Percentiles rank a stretch among this genome's conserved stretches.
phyloP scores from a whole-genome alignment of 2,329 filamentous ascomycete species.

The Pezicula rhizophila region DNA sequence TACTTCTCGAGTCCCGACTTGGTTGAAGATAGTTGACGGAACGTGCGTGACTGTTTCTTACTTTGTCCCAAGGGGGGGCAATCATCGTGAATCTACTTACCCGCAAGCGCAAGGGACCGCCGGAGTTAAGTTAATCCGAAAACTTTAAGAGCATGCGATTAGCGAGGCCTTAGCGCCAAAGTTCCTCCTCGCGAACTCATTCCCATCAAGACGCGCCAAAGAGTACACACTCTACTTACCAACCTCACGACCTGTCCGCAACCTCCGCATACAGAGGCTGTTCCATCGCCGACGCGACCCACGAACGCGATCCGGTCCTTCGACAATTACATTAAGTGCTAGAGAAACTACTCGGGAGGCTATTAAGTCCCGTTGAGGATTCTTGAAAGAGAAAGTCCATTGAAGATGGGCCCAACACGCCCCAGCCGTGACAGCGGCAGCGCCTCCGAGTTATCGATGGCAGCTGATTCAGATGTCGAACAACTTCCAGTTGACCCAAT shows the following conservation, averaged over 20 bases:
- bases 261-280: slow-evolving; percentile 4
- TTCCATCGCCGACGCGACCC: slow-evolving; percentile 14
- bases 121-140: too few species aligned
- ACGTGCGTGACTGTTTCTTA: too few species aligned
- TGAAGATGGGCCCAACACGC: slow-evolving; percentile 49
- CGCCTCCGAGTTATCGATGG: slow-evolving; percentile 51
- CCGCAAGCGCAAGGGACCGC: too few species aligned
- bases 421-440: slow-evolving; percentile 45
- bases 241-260: slow-evolving; percentile 8
- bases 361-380: slow-evolving; percentile 17
- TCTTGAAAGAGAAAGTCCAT: slow-evolving; percentile 17
- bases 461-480: slow-evolving; percentile 43
- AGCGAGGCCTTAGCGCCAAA: slow-evolving; percentile 1
- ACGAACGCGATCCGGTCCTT: not conserved
- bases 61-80: too few species aligned
- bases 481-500: slow-evolving; percentile 27
- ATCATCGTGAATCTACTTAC: too few species aligned
- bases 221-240: slow-evolving; percentile 4
- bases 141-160: not conserved
- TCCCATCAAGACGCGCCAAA: slow-evolving; percentile 1
- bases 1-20: too few species aligned
- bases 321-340: slow-evolving; percentile 2
- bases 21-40: too few species aligned
- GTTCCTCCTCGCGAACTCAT: not conserved
- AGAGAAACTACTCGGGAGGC: slow-evolving; percentile 10